Conservation (phyloP, 2,329 filamentous ascomycete species). For the Zymoseptoria passerinii region DNA sequence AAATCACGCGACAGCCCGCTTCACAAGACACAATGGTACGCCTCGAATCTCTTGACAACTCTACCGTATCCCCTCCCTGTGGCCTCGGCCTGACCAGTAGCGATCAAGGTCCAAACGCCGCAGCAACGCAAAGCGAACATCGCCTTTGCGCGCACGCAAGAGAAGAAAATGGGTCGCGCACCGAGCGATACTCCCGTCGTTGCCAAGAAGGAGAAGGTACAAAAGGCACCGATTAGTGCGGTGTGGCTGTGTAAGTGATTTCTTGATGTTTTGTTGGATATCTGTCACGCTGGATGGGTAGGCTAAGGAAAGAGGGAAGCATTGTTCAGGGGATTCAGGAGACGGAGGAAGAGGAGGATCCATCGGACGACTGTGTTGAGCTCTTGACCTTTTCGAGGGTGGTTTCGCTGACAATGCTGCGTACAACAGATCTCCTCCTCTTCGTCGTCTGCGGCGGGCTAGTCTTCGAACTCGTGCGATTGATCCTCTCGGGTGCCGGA, state of each 20-base stretch:
- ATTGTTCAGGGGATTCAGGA: too few species aligned
- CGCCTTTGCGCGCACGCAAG: constrained; percentile 67
- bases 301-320: neutral
- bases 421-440: constrained; percentile 46
- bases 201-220: constrained; percentile 32
- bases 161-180: constrained; percentile 64
- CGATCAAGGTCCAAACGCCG: constrained; percentile 69
- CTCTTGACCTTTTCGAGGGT: too few species aligned
- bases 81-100: neutral
- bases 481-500: constrained; percentile 32
- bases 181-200: constrained; percentile 39
- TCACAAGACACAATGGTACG: constrained; percentile 2
- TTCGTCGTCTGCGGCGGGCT: constrained; percentile 56
- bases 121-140: constrained; percentile 74
- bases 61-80: too few species aligned
- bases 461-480: constrained; percentile 48
- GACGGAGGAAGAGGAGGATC: too few species aligned
- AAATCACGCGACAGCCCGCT: neutral
- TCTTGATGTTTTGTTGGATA: neutral
- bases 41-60: neutral
- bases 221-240: constrained; percentile 43
- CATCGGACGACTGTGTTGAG: too few species aligned
- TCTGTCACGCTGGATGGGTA: neutral
- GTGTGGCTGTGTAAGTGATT: constrained; percentile 51
- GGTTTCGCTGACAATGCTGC: constrained; percentile 2